Base-by-base conservation (phyloP, 1,139 yeast species). In the Spathaspora sp. region DNA sequence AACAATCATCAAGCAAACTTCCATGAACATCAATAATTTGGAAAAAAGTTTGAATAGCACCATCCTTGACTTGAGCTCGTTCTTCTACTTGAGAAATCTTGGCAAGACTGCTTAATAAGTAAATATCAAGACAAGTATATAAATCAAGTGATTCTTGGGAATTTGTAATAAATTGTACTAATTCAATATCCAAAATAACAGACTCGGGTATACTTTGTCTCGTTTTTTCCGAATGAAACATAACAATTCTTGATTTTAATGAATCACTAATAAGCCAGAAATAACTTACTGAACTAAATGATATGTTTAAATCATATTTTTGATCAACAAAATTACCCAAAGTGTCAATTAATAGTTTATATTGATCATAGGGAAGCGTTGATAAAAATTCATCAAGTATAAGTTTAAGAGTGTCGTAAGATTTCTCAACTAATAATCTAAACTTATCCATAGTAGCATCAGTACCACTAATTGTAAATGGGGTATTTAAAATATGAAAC, bases 181-280 rank as follows among this genome's bases (percentile, higher is more conserved):
- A 57, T 11, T 60, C 59, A 4, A 44, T 25, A 24, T 20, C 26
- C 26, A 24, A 17, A 20, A 18, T 15, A 7, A 20, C 26, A 2
- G 39, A 17, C n/a, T 45, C 13, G 20, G 47, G 39, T n/a, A 42
- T 33, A 11, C 45, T 38, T n/a, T 42, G 27, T 24, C 39, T 46
- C 10, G 39, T 42, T 6, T 44, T 39, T n/a, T 45, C 46, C 9
- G 57, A 52, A 7, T 63, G 61, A 48, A 49, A 47, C 77, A 45
- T 38, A 4, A 45, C 29, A 31, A 65, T 59, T 44, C 65, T 59
- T 10, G 65, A 59, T 47, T 67, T 81, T 42, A 88, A 68, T 47
- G 85, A 81, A 59, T 91, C 98, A 54, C 96, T 86, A 7, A 91
- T 80, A 29, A 86, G 65, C 98, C 98, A 93, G 59, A 89, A 91